phyloP scores from a whole-genome alignment of 1,284 basidiomycete genomes.

The Tilletia indica region DNA sequence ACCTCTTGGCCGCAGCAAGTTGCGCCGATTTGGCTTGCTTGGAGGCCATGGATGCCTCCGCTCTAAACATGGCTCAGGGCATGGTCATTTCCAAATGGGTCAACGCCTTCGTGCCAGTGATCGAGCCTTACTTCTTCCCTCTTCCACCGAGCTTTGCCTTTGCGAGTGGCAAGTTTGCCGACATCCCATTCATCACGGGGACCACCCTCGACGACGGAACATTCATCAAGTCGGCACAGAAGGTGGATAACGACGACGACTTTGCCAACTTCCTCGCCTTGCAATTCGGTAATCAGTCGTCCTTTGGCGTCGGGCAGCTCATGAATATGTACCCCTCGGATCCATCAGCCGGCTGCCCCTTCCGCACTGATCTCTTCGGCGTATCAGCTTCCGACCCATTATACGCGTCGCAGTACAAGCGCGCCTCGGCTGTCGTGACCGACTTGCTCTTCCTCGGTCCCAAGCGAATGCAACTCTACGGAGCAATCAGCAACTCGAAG shows the following conservation, averaged over 20 bases:
- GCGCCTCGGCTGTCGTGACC: neutral
- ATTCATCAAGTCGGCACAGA: slow-evolving; percentile 21
- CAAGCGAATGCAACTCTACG: slow-evolving; percentile 15
- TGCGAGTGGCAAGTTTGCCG: slow-evolving; percentile 29
- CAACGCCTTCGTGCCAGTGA: slow-evolving; percentile 27
- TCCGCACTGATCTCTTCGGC: slow-evolving; percentile 20
- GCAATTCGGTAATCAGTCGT: slow-evolving; percentile 31
- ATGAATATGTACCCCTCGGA: slow-evolving; percentile 26
- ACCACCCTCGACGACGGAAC: slow-evolving; percentile 38
- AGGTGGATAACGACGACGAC: slow-evolving; percentile 26
- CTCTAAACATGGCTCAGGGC: neutral
- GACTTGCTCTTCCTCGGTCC: slow-evolving; percentile 7
- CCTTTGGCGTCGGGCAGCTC: slow-evolving; percentile 24
- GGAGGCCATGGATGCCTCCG: slow-evolving; percentile 22
- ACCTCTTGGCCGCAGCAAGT: slow-evolving; percentile 24
- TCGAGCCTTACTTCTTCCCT: slow-evolving; percentile 33
- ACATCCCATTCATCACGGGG: slow-evolving; percentile 36
- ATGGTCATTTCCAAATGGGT: slow-evolving; percentile 15
- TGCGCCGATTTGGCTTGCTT: slow-evolving; percentile 31
- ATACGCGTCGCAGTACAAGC: slow-evolving; percentile 5
- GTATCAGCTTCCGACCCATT: neutral
- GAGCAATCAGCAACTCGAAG: neutral
- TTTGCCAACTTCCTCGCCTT: slow-evolving; percentile 31
- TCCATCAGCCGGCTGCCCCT: slow-evolving; percentile 29
- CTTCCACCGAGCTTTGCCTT: slow-evolving; percentile 29